phyloP scores from a whole-genome alignment of 352 stramenopile genomes.

The Pythium brassicae region DNA sequence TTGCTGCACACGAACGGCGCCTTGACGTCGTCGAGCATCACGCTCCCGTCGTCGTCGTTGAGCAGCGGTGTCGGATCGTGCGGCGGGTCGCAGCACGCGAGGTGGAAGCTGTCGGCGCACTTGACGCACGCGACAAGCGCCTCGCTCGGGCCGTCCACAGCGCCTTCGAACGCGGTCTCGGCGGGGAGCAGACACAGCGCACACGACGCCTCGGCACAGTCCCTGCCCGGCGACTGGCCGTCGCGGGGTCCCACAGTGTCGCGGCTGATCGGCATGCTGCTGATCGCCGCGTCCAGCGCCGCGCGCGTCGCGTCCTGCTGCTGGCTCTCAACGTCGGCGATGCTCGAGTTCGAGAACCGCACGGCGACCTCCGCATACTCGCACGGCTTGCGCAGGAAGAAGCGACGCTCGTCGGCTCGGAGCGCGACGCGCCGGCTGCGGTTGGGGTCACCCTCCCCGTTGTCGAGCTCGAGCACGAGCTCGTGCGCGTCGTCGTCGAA shows the following conservation, averaged over 20 bases:
- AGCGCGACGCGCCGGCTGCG: constrained; percentile 1
- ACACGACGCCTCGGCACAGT: constrained; percentile 5
- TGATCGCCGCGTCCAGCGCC: constrained; percentile 9
- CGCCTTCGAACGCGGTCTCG: neutral
- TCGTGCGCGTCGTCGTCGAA: constrained; percentile 3
- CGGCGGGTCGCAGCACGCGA: constrained; percentile 74
- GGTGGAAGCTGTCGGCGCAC: constrained; percentile 53
- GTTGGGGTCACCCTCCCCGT: too few relatives aligned
- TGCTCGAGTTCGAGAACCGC: constrained; percentile 4
- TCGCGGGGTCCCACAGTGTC: neutral
- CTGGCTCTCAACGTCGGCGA: neutral
- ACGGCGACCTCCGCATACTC: constrained; percentile 11
- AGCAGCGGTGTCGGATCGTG: constrained; percentile 52
- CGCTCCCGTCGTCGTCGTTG: constrained; percentile 43
- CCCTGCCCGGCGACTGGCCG: neutral
- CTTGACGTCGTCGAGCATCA: constrained; percentile 59
- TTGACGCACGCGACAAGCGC: constrained; percentile 51
- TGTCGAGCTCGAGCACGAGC: constrained; percentile 3
- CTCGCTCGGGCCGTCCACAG: constrained; percentile 12
- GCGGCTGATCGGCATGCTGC: neutral
- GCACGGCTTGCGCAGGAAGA: constrained; percentile 4
- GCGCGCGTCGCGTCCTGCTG: constrained; percentile 11
- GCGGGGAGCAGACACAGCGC: constrained; percentile 22
- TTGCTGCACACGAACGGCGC: constrained; percentile 67
- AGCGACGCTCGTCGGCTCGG: constrained; percentile 1